These are phyloP conservation scores for Hypoxylon sp. DNA, from an alignment of 2,329 filamentous ascomycete genomes.

Conservation along the genomic window DNA sequence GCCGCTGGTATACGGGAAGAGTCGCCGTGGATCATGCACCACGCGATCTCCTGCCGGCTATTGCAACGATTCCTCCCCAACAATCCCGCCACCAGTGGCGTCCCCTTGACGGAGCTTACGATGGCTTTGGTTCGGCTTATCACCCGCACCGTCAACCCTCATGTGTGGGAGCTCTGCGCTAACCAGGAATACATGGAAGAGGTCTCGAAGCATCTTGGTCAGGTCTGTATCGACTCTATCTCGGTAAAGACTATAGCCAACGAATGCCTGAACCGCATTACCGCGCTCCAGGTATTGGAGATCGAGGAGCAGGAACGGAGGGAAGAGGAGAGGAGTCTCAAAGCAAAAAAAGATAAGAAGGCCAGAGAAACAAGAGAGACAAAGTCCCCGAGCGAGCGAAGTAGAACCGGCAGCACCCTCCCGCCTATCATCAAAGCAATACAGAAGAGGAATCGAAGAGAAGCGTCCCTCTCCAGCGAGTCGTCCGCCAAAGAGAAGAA, in stretches of 20 bases:
- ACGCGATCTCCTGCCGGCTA: not conserved
- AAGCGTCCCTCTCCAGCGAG: not conserved
- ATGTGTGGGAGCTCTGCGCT: not conserved
- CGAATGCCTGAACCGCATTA: not conserved
- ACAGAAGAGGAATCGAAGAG: not conserved
- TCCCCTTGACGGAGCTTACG: not conserved
- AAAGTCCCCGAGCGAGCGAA: not conserved
- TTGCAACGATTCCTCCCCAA: not conserved
- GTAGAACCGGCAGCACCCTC: not conserved
- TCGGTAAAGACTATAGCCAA: not conserved
- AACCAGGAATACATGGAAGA: constrained; percentile 1
- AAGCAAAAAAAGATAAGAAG: not conserved
- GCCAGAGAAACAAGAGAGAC: not conserved
- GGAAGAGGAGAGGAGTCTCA: not conserved
- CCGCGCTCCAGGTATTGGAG: not conserved
- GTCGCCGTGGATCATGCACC: constrained; percentile 1
- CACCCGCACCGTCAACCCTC: not conserved
- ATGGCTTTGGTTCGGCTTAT: constrained; percentile 3
- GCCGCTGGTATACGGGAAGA: not conserved
- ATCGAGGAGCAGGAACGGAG: not conserved
- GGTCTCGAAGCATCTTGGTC: not conserved
- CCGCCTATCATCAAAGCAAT: not conserved
- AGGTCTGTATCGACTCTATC: not conserved
- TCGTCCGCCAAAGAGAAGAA: not conserved
- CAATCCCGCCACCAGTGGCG: too few species aligned